These are phyloP conservation scores for Aspergillus sojae DNA, from an alignment of 2,329 filamentous ascomycete genomes.

Conservation along the genomic window DNA sequence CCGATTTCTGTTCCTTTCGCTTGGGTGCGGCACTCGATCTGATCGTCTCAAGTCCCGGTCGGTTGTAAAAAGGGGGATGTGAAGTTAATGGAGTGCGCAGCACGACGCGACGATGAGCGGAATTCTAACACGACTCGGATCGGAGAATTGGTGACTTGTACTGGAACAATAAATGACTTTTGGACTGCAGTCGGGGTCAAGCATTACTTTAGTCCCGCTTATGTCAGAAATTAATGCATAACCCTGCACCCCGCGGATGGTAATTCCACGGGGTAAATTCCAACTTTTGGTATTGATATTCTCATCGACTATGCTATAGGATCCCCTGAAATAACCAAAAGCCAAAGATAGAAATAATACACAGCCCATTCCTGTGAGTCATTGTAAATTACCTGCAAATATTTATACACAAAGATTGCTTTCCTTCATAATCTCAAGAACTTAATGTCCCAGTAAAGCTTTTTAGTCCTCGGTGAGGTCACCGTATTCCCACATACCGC, in stretches of 20 bases:
- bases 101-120: background rate
- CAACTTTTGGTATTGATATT: background rate
- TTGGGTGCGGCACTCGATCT: constrained; percentile 5
- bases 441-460: background rate
- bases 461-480: constrained; percentile 85
- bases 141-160: background rate
- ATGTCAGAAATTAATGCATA: background rate
- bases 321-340: constrained; percentile 4
- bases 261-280: background rate
- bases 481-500: constrained; percentile 98
- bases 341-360: background rate
- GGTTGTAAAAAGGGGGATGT: background rate
- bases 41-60: background rate
- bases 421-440: constrained; percentile 6
- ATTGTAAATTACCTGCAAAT: constrained; percentile 6
- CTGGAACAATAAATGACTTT: background rate
- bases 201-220: background rate
- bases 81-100: background rate
- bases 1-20: constrained; percentile 1
- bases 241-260: background rate
- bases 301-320: constrained; percentile 8
- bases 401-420: constrained; percentile 13
- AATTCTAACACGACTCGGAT: background rate
- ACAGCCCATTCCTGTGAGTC: background rate
- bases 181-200: background rate